Conservation (phyloP, 805 yeast genomes). For the Tetrapisispora pingtungensis region DNA sequence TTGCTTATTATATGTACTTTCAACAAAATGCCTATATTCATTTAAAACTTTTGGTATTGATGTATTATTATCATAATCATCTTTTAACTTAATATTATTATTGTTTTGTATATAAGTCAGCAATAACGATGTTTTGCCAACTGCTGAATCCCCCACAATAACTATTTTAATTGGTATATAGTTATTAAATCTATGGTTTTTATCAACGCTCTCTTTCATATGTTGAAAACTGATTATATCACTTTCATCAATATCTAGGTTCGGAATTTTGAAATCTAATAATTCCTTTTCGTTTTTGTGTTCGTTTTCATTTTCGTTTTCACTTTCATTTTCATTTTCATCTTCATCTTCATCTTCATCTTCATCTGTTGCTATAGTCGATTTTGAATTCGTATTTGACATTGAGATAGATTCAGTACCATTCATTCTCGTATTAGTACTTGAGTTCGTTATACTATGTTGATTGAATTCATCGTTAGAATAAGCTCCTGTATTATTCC, state of each 20-base stretch:
- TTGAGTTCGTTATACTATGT: background rate
- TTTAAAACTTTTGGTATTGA: slow-evolving; percentile 82
- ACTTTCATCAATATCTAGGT: background rate
- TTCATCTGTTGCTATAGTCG: background rate
- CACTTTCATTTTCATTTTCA: background rate
- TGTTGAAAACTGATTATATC: slow-evolving; percentile 1
- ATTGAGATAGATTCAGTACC: background rate
- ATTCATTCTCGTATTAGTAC: slow-evolving; percentile 1
- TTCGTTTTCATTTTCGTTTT: background rate
- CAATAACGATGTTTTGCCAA: slow-evolving; percentile 79
- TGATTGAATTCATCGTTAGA: background rate
- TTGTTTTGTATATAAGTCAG: slow-evolving; percentile 54
- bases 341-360: background rate
- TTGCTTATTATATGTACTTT: slow-evolving; percentile 37
- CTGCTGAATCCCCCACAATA: slow-evolving; percentile 82
- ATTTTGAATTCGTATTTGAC: background rate
- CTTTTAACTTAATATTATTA: slow-evolving; percentile 42
- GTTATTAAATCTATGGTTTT: background rate
- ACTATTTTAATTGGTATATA: slow-evolving; percentile 44
- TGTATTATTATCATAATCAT: slow-evolving; percentile 39
- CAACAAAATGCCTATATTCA: slow-evolving; percentile 54
- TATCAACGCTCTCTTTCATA: background rate
- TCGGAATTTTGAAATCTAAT: background rate
- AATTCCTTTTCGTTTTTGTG: background rate
- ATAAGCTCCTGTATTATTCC: background rate